A percentile compares a stretch with the other conserved stretches of the same genome.
phyloP scores from a whole-genome alignment of 768 basidiomycete species.

The Tricholoma bakamatsutake region DNA sequence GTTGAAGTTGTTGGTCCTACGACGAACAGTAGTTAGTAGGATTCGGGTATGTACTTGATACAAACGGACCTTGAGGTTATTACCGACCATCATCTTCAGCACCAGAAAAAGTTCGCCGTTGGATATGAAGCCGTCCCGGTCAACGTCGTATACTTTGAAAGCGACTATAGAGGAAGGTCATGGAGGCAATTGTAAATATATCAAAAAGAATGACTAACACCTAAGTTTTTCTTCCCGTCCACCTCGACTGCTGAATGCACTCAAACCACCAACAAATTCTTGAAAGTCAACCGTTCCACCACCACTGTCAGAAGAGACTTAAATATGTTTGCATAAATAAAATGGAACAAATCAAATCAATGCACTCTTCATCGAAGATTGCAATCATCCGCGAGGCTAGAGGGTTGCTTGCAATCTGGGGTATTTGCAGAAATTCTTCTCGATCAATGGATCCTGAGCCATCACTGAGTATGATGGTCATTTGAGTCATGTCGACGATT shows the following conservation, averaged over 20 bases:
- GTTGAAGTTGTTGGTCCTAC: constrained; percentile 96
- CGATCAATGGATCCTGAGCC: constrained; percentile 97
- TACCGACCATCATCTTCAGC: constrained; percentile 99
- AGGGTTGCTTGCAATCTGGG: constrained; percentile 97
- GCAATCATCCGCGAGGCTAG: constrained; percentile 97
- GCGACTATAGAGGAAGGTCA: constrained; percentile 57
- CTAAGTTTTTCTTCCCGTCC: constrained; percentile 94
- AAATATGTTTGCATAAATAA: constrained; percentile 2
- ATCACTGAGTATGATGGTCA: constrained; percentile 49
- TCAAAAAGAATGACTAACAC: constrained; percentile 47
- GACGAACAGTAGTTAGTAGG: constrained; percentile 1
- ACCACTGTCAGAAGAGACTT: constrained; percentile 51
- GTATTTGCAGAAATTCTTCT: constrained; percentile 98
- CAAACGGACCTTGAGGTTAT: constrained; percentile 81
- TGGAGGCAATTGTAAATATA: neutral
- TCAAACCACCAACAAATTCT: constrained; percentile 96
- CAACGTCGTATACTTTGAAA: constrained; percentile 99
- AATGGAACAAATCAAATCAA: constrained; percentile 13
- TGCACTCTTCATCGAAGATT: constrained; percentile 98
- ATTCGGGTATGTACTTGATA: constrained; percentile 2
- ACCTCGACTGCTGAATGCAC: constrained; percentile 95
- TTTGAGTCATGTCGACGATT: neutral
- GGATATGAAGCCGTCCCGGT: constrained; percentile 95
- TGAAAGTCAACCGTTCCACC: constrained; percentile 99
- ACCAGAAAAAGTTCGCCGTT: constrained; percentile 98